Evolutionary conservation across 768 basidiomycete genomes (phyloP).

Genomic region (Multifurca ochricompacta): DNA sequence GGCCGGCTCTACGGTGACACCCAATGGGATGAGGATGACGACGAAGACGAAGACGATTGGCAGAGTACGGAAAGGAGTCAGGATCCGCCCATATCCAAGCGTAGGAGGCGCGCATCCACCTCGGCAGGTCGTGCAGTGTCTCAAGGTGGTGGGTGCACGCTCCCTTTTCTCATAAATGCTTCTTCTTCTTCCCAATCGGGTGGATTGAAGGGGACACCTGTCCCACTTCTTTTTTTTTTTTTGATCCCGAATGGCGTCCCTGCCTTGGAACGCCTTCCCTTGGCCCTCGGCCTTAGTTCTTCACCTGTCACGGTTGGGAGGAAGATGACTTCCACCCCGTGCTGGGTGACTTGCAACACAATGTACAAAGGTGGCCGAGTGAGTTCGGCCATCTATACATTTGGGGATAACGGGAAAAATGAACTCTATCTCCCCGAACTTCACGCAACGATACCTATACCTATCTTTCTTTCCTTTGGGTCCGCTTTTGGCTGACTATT

Average conservation of each 20-base stretch:
- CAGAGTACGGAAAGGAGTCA: conserved; percentile 23
- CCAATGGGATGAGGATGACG: conserved; percentile 43
- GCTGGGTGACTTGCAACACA: background rate
- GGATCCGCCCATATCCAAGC: conserved; percentile 31
- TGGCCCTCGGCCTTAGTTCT: background rate
- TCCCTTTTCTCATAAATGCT: background rate
- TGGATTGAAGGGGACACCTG: background rate
- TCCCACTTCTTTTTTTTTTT: background rate
- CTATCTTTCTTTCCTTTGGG: background rate
- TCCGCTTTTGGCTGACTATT: background rate
- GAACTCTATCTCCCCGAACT: background rate
- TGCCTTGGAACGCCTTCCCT: background rate
- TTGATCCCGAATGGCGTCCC: background rate
- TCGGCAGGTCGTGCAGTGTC: conserved; percentile 11
- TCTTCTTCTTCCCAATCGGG: background rate
- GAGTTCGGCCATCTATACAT: background rate
- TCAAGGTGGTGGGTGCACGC: conserved; percentile 11
- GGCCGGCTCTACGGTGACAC: conserved; percentile 46
- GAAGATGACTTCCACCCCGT: background rate
- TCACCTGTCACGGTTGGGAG: background rate
- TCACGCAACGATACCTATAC: background rate
- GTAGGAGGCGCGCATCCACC: conserved; percentile 26
- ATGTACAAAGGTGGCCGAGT: background rate
- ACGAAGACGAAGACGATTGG: conserved; percentile 44
- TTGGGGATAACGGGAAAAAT: background rate